Percentiles rank a stretch among this genome's conserved stretches.
Conservation (phyloP, 2,329 filamentous ascomycete species). For the Coccinonectria pachysandricola region DNA sequence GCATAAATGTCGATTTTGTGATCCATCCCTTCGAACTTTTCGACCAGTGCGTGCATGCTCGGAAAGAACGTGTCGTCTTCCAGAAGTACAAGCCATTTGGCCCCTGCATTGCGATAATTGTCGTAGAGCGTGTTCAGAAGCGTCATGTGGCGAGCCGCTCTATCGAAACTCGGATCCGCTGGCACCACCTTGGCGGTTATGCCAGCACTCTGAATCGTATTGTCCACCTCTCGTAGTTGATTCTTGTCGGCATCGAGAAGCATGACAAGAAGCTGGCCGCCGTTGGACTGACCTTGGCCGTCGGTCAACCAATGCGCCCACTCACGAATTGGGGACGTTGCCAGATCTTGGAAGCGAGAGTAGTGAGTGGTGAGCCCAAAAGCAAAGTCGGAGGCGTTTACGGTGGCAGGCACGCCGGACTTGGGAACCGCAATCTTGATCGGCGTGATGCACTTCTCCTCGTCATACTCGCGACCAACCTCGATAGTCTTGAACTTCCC, state of each 20-base stretch:
- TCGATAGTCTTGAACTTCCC: slow-evolving; percentile 39
- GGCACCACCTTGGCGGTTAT: slow-evolving; percentile 49
- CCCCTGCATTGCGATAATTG: slow-evolving; percentile 35
- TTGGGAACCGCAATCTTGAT: slow-evolving; percentile 40
- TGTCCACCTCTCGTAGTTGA: slow-evolving; percentile 39
- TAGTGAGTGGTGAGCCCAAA: slow-evolving; percentile 51
- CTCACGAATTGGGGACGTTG: slow-evolving; percentile 43
- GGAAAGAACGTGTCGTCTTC: slow-evolving; percentile 59
- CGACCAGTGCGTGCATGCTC: slow-evolving; percentile 43
- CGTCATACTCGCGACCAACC: slow-evolving; percentile 29
- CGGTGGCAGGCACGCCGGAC: slow-evolving; percentile 39
- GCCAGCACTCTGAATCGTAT: slow-evolving; percentile 35
- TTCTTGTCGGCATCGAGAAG: slow-evolving; percentile 42
- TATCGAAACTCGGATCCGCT: slow-evolving; percentile 41
- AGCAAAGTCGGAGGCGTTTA: slow-evolving; percentile 46
- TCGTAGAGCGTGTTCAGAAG: slow-evolving; percentile 45
- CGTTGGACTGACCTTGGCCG: slow-evolving; percentile 43
- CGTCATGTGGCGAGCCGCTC: slow-evolving; percentile 48
- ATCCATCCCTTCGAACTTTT: slow-evolving; percentile 42
- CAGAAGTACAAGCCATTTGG: slow-evolving; percentile 52
- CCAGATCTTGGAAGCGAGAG: slow-evolving; percentile 40
- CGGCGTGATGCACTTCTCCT: slow-evolving; percentile 36
- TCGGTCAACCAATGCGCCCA: slow-evolving; percentile 53
- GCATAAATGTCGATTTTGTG: slow-evolving; percentile 44
- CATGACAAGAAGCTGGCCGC: slow-evolving; percentile 44